phyloP scores from a whole-genome alignment of 2,329 filamentous ascomycete species.

The Cercospora citrullina region DNA sequence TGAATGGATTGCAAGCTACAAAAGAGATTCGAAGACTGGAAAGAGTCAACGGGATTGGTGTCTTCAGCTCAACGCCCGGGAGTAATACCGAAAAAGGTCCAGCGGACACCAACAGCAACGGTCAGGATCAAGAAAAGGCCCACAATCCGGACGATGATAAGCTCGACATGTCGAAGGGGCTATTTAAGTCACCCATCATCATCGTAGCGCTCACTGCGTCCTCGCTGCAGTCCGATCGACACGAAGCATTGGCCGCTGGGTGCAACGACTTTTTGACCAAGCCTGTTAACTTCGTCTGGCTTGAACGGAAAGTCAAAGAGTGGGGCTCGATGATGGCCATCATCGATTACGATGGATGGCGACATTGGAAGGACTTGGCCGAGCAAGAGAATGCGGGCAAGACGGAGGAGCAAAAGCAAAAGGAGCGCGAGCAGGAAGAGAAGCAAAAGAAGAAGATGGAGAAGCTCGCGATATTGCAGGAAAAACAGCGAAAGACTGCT shows the following conservation, averaged over 20 bases:
- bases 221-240: slow-evolving; percentile 89
- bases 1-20: slow-evolving; percentile 93
- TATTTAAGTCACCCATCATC: slow-evolving; percentile 96
- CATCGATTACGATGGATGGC: slow-evolving; percentile 98
- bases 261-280: slow-evolving; percentile 97
- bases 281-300: slow-evolving; percentile 97
- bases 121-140: slow-evolving; percentile 38
- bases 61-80: slow-evolving; percentile 61
- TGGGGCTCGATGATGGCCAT: slow-evolving; percentile 99
- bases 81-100: slow-evolving; percentile 43
- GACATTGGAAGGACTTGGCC: slow-evolving; percentile 87
- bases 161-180: slow-evolving; percentile 59
- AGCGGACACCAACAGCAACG: slow-evolving; percentile 35
- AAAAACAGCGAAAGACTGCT: slow-evolving; percentile 30
- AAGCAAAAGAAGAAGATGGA: slow-evolving; percentile 37
- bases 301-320: slow-evolving; percentile 96
- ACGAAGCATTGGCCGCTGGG: slow-evolving; percentile 89
- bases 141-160: slow-evolving; percentile 64
- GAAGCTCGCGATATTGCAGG: slow-evolving; percentile 36
- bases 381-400: slow-evolving; percentile 36
- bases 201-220: slow-evolving; percentile 96
- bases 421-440: slow-evolving; percentile 34
- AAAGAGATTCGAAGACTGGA: slow-evolving; percentile 91
- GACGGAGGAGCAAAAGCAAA: slow-evolving; percentile 40
- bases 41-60: slow-evolving; percentile 86